Evolutionary conservation across 2,329 filamentous ascomycete species (phyloP).

Genomic region (Fonsecaea pedrosoi): DNA sequence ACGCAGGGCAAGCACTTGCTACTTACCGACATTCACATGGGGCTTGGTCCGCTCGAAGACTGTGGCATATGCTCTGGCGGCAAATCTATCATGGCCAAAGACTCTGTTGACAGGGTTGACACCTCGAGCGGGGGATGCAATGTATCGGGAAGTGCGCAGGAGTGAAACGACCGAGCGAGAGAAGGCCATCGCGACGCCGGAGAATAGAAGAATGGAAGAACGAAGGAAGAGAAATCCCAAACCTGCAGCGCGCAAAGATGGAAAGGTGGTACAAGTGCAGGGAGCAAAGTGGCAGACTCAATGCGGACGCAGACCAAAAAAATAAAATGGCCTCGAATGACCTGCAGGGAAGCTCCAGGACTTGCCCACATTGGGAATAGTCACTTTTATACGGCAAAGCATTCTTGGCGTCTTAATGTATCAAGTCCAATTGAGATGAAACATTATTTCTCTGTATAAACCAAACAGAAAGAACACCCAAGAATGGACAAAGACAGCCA

Average conservation of each 20-base stretch:
- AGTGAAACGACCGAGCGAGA: constrained; percentile 79
- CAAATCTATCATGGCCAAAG: constrained; percentile 54
- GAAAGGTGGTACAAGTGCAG: constrained; percentile 7
- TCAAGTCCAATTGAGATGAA: not conserved
- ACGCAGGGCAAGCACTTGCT: not conserved
- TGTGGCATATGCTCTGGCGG: constrained; percentile 63
- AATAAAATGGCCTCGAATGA: constrained; percentile 14
- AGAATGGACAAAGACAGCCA: not conserved
- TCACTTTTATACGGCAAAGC: not conserved
- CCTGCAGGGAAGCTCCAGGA: constrained; percentile 9
- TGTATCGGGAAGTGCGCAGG: constrained; percentile 78
- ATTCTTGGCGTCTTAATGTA: not conserved
- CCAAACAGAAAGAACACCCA: not conserved
- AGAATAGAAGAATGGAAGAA: constrained; percentile 33
- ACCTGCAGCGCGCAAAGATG: constrained; percentile 19
- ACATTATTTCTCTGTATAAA: not conserved
- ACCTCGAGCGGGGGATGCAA: constrained; percentile 71
- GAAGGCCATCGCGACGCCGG: constrained; percentile 73
- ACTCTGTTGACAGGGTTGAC: constrained; percentile 75
- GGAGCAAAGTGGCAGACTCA: not conserved
- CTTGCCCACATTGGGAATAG: constrained; percentile 8
- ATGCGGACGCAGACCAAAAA: constrained; percentile 17
- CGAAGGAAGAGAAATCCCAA: constrained; percentile 22
- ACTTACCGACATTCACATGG: constrained; percentile 93
- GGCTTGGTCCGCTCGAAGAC: constrained; percentile 89